Base-by-base conservation (phyloP, 495 filamentous ascomycete species). In the Ascobolus immersus region DNA sequence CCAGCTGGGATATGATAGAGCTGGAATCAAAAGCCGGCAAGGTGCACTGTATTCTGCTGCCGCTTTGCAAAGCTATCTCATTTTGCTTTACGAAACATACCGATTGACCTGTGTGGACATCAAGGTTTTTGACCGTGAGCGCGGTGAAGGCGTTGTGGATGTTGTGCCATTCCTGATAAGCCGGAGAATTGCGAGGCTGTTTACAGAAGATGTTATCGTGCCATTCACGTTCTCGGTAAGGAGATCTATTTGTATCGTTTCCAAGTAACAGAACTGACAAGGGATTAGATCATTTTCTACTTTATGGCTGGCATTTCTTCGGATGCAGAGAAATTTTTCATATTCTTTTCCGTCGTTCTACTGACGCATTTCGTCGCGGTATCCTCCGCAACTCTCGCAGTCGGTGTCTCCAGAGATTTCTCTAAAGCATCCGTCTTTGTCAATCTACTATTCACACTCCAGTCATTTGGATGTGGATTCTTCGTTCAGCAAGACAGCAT, bases 231-330 rank as follows among this genome's bases (percentile, higher is more conserved):
- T 70, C 35, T 63, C 61, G 7, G 48, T 39, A 2, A 48, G 48
- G 8, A 39, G 35, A 21, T 4, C 14, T 19, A 15, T 24, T 33
- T 4, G 2, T 21, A 24, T 25, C 20, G 10, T 8, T 17, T n/a
- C n/a, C n/a, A n/a, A n/a, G n/a, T n/a, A n/a, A n/a, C 17, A n/a
- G 7, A n/a, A n/a, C 23, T 25, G 7, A 25, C n/a, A 25, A 25
- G n/a, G n/a, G 7, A 7, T 25, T 30, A 52, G 17, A 46, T 66
- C 30, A 73, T 76, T 4, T 74, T 60, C 45, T 80, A 80, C 45
- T 77, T 74, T 47, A 76, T 78, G 69, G 65, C 64, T 22, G 74
- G 72, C 23, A 76, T 76, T 44, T 62, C 71, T 21, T 47, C 56
- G 2, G 54, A 65, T 10, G 62, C 58, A 2, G 45, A 34, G 1